A percentile compares a stretch with the other conserved stretches of the same genome.
Evolutionary conservation across 2,329 filamentous ascomycete genomes (phyloP).

Genomic region (Fusarium verticillioides): DNA sequence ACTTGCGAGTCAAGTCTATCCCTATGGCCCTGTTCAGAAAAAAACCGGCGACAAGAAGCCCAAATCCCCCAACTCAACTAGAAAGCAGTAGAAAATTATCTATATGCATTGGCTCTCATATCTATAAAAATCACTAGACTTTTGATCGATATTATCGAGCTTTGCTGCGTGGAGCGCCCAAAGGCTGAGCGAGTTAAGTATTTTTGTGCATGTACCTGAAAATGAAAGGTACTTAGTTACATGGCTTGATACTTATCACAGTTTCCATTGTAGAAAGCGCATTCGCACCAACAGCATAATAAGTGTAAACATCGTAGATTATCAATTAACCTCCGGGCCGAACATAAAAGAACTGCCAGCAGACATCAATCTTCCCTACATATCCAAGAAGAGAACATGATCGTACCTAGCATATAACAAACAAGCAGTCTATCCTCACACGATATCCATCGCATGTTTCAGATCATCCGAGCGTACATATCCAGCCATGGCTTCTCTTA

Average conservation of each 20-base stretch:
- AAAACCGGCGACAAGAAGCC: not conserved
- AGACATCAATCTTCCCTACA: conserved; percentile 24
- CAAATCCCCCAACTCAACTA: not conserved
- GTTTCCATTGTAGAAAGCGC: not conserved
- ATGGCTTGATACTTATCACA: not conserved
- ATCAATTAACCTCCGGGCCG: conserved; percentile 32
- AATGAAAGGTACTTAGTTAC: not conserved
- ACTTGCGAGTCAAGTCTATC: not conserved
- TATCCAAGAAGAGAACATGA: not conserved
- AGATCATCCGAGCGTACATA: conserved; percentile 20
- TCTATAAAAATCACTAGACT: not conserved
- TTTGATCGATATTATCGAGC: not conserved
- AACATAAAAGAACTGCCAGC: conserved; percentile 11
- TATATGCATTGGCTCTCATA: not conserved
- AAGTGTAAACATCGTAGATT: conserved; percentile 15
- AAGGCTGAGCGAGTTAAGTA: not conserved
- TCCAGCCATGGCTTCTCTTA: conserved; percentile 13
- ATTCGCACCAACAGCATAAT: not conserved
- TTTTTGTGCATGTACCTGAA: not conserved
- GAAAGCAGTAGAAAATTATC: not conserved
- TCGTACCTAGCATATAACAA: conserved; percentile 14
- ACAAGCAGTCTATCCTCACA: conserved; percentile 32
- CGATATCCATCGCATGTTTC: conserved; percentile 18
- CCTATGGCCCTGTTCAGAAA: not conserved
- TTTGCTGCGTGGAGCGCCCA: not conserved